A percentile compares a stretch with the other conserved stretches of the same genome.
Conservation (phyloP, 345 rosid species). For the Acer campestre region DNA sequence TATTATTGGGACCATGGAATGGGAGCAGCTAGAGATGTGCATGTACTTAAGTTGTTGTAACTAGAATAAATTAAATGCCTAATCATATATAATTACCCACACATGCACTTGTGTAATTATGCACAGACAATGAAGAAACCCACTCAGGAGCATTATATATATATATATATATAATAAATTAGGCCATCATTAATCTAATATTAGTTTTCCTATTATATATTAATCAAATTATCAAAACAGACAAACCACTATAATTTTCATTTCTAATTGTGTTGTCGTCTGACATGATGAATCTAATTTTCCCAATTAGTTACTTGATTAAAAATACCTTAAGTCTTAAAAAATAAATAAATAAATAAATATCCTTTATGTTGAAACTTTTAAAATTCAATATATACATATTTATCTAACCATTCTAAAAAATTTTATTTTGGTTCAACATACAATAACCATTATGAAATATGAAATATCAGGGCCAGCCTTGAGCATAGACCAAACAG, state of each 20-base stretch:
- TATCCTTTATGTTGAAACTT: too few species aligned
- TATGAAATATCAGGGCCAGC: too few species aligned
- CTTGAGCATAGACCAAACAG: too few species aligned
- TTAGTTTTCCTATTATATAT: not conserved
- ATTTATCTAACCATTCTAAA: too few species aligned
- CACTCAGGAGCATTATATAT: not conserved
- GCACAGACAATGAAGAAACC: constrained; percentile 17
- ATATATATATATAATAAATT: not conserved
- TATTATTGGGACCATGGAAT: not conserved
- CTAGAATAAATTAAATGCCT: not conserved
- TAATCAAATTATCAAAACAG: not conserved
- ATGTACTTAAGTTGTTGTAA: constrained; percentile 16
- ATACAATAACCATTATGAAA: too few species aligned
- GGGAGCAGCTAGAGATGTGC: constrained; percentile 1
- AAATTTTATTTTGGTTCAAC: too few species aligned
- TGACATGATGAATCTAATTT: not conserved
- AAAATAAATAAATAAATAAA: too few species aligned
- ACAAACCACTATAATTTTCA: too few species aligned
- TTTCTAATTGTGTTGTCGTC: not conserved
- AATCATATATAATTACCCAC: constrained; percentile 19
- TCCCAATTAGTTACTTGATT: not conserved
- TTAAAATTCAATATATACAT: too few species aligned
- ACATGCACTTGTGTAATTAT: constrained; percentile 1
- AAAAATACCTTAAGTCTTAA: too few species aligned
- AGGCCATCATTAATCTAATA: not conserved